A percentile compares a stretch with the other conserved stretches of the same genome.
Conservation (phyloP, 164 flowering plant genomes). For the Tetrastigma voinierianum region DNA sequence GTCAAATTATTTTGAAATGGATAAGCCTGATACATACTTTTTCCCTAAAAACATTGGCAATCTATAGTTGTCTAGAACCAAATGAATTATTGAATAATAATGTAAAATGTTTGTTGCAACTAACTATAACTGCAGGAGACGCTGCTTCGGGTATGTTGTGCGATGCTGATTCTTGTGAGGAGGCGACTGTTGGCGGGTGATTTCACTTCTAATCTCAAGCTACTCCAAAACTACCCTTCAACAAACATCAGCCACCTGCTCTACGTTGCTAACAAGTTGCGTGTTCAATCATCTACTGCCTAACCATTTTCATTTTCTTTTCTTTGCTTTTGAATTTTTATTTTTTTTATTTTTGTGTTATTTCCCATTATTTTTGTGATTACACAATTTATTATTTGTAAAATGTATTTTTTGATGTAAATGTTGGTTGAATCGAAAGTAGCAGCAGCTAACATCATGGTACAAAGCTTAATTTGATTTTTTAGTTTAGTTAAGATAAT, state of each 20-base stretch:
- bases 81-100: background rate
- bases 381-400: slow-evolving; percentile 23
- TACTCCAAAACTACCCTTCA: slow-evolving; percentile 83
- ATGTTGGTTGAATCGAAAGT: slow-evolving; percentile 29
- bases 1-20: no score
- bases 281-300: slow-evolving; percentile 31
- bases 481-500: no score
- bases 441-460: slow-evolving; percentile 1
- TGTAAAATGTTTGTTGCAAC: background rate
- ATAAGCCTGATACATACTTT: no score
- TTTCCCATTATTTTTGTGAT: slow-evolving; percentile 1
- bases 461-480: background rate
- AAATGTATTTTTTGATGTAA: slow-evolving; percentile 22
- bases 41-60: no score
- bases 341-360: background rate
- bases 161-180: slow-evolving; percentile 83
- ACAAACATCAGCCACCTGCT: slow-evolving; percentile 90
- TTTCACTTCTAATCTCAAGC: slow-evolving; percentile 90
- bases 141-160: slow-evolving; percentile 83
- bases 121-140: slow-evolving; percentile 94
- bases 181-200: slow-evolving; percentile 96
- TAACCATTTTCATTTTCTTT: slow-evolving; percentile 12
- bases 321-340: no score
- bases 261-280: slow-evolving; percentile 90
- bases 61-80: no score